Conservation (phyloP, 805 yeast genomes). For the Cyberlindnera amylophila region DNA sequence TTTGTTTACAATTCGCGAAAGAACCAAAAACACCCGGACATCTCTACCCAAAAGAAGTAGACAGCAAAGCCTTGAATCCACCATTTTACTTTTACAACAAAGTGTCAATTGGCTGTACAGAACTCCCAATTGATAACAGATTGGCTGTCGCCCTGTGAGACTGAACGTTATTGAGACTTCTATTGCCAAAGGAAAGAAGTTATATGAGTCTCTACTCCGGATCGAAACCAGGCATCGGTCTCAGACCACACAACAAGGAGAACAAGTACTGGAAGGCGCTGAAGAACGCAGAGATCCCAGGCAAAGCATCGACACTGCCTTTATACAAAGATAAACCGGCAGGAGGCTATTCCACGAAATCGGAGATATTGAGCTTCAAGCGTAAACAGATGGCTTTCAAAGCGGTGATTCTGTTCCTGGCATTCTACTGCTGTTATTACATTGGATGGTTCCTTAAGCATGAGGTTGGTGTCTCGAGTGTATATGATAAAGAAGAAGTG, state of each 20-base stretch:
- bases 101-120: no score
- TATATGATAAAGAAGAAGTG: constrained; percentile 10
- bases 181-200: no score
- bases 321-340: constrained; percentile 51
- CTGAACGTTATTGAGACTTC: background rate
- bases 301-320: constrained; percentile 33
- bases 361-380: constrained; percentile 10
- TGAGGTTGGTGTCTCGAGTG: constrained; percentile 9
- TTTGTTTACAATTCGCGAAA: no score
- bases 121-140: no score
- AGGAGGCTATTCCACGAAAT: constrained; percentile 10
- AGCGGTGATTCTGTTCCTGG: constrained; percentile 37
- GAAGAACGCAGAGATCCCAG: constrained; percentile 12
- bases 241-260: constrained; percentile 12
- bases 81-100: no score
- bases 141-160: no score
- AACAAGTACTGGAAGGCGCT: constrained; percentile 23
- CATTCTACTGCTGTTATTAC: constrained; percentile 39
- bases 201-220: constrained; percentile 6
- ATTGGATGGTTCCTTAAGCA: constrained; percentile 26
- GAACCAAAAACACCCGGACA: constrained; percentile 4
- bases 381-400: constrained; percentile 38
- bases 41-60: no score
- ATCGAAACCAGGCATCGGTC: constrained; percentile 14
- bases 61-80: no score